Conservation (phyloP, 2,329 filamentous ascomycete species). For the Fusarium sp. region DNA sequence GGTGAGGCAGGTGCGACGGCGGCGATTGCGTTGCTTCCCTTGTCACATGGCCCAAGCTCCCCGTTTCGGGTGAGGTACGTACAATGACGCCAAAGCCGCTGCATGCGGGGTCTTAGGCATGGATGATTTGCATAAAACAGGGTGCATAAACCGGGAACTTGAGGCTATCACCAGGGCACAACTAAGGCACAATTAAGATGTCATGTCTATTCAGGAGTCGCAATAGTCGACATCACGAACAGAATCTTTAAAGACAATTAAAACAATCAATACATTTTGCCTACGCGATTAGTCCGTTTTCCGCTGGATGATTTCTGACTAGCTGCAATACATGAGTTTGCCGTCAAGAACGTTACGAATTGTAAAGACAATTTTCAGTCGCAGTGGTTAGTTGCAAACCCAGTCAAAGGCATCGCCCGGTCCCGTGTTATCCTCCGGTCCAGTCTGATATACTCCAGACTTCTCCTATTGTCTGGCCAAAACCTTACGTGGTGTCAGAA, state of each 20-base stretch:
- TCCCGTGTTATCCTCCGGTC: conserved; percentile 2
- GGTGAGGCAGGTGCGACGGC: conserved; percentile 20
- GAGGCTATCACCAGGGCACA: conserved; percentile 1
- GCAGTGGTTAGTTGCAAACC: conserved; percentile 36
- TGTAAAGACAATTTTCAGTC: conserved; percentile 20
- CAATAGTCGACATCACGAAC: neutral
- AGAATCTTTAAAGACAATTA: neutral
- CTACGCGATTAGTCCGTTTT: conserved; percentile 44
- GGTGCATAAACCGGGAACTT: conserved; percentile 28
- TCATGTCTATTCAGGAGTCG: neutral
- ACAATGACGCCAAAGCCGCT: conserved; percentile 35
- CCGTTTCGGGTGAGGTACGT: conserved; percentile 20
- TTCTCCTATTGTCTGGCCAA: conserved; percentile 8
- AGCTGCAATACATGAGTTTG: conserved; percentile 19
- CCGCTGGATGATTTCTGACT: conserved; percentile 20
- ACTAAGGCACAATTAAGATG: neutral
- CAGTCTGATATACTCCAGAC: neutral
- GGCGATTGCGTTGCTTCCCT: conserved; percentile 19
- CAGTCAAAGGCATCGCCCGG: conserved; percentile 25
- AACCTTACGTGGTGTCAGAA: conserved; percentile 22
- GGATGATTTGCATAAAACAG: conserved; percentile 34
- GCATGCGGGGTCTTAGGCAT: conserved; percentile 35
- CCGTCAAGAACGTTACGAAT: conserved; percentile 13
- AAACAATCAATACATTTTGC: conserved; percentile 38
- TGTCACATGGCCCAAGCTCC: conserved; percentile 45